These are phyloP conservation scores for Carallia pectinifolia DNA, from an alignment of 345 rosid genomes.

Conservation along the genomic window DNA sequence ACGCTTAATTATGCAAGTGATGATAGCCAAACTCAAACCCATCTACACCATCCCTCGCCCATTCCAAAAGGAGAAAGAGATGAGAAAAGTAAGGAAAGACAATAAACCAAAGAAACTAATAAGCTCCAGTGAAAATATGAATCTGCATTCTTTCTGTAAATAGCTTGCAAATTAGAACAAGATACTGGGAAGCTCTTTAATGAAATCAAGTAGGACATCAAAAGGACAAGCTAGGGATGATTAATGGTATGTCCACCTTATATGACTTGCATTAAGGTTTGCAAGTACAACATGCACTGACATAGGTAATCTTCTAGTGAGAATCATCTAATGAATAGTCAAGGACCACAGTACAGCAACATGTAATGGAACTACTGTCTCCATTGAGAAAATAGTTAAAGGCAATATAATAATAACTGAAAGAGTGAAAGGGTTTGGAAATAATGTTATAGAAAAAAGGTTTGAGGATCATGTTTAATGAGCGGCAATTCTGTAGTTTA, in stretches of 20 bases:
- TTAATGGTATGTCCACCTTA: not conserved
- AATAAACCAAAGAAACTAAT: not conserved
- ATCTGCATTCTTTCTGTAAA: not conserved
- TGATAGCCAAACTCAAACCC: not conserved
- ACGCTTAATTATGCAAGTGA: not conserved
- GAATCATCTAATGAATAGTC: not conserved
- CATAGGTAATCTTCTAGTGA: conserved; percentile 1
- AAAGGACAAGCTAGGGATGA: not conserved
- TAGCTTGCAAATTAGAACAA: not conserved
- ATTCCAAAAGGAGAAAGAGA: not conserved
- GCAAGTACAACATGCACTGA: not conserved
- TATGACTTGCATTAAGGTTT: conserved; percentile 6
- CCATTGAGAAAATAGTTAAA: not conserved
- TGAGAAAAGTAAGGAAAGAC: not conserved
- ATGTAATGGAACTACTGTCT: not conserved
- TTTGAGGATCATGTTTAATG: not conserved
- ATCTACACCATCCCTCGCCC: not conserved
- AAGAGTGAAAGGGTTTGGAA: not conserved
- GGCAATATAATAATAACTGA: not conserved
- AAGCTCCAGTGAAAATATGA: not conserved
- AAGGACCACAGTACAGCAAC: not conserved
- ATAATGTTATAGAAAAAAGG: not conserved
- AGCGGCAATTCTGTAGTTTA: not conserved
- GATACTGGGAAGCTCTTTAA: not conserved
- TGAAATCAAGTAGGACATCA: not conserved